Percentiles rank a stretch among this genome's conserved stretches.
phyloP scores from a whole-genome alignment of 2,329 filamentous ascomycete species.

The Colletotrichum magnum region DNA sequence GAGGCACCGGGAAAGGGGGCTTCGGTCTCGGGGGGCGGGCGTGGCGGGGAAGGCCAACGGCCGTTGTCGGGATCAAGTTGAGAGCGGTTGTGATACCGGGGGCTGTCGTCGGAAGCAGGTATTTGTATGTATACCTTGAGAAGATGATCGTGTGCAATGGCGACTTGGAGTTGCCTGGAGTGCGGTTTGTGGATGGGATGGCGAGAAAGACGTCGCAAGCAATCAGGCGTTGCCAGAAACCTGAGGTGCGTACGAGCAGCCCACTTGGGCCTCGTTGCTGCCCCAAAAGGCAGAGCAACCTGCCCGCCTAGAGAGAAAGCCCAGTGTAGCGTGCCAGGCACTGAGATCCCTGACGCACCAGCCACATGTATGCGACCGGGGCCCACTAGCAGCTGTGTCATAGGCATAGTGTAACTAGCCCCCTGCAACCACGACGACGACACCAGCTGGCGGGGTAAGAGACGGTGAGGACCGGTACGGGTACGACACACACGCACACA shows the following conservation, averaged over 20 bases:
- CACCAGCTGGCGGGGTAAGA: conserved; percentile 26
- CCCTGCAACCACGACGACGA: conserved; percentile 29
- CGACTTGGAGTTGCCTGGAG: conserved; percentile 7
- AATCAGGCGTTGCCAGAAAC: conserved; percentile 32
- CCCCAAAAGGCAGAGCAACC: neutral
- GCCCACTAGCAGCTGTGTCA: conserved; percentile 24
- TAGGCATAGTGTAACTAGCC: conserved; percentile 3
- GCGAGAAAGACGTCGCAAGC: conserved; percentile 36
- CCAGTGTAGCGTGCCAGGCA: conserved; percentile 6
- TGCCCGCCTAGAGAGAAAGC: conserved; percentile 23
- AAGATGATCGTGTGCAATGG: neutral
- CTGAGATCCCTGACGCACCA: conserved; percentile 38
- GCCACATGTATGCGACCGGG: conserved; percentile 26
- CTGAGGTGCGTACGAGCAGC: neutral
- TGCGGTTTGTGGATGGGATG: conserved; percentile 24
- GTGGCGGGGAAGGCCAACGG: conserved; percentile 17
- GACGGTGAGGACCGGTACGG: conserved; percentile 8
- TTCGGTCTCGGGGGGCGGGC: conserved; percentile 10
- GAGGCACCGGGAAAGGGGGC: conserved; percentile 30
- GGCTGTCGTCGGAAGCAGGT: conserved; percentile 23
- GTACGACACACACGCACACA: neutral
- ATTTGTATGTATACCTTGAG: conserved; percentile 22
- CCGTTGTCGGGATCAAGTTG: conserved; percentile 7
- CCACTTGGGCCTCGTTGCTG: neutral
- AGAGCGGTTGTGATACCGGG: conserved; percentile 4